These are phyloP conservation scores for Leccinum obscurum DNA, from an alignment of 768 basidiomycete genomes.

Conservation along the genomic window DNA sequence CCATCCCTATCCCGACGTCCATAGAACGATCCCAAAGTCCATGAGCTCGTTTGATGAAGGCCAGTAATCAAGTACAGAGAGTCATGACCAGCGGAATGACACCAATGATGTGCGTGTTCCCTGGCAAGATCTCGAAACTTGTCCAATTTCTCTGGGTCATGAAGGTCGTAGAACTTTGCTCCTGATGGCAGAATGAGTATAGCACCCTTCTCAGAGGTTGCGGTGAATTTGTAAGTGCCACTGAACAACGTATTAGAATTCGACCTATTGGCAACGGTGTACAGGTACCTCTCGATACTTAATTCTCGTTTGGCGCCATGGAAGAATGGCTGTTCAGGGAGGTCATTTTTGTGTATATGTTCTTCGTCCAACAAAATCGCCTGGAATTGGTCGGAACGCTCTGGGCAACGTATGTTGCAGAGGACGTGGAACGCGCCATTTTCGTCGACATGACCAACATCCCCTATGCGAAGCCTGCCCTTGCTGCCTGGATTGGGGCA, in stretches of 20 bases:
- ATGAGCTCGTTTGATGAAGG: background rate
- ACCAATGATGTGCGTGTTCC: background rate
- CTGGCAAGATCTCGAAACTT: background rate
- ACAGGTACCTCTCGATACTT: no score
- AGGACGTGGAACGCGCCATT: conserved; percentile 31
- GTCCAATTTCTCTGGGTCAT: background rate
- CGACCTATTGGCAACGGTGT: no score
- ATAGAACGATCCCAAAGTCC: conserved; percentile 2
- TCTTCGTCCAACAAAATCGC: no score
- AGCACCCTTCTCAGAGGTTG: background rate
- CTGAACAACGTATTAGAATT: no score
- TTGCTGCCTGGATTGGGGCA: no score
- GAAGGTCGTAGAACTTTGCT: background rate
- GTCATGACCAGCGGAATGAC: background rate
- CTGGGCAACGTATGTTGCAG: conserved; percentile 42
- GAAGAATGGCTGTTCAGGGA: no score
- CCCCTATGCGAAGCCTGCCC: conserved; percentile 16
- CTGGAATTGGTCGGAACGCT: no score
- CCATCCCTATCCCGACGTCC: background rate
- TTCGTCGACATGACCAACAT: conserved; percentile 33
- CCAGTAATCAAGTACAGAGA: conserved; percentile 3
- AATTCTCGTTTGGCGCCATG: no score
- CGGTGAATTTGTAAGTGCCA: background rate
- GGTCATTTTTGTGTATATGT: no score
- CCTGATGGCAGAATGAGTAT: conserved; percentile 9